Percentiles rank a stretch among this genome's conserved stretches.
These are phyloP conservation scores for Luffa aegyptiaca DNA, from an alignment of 306 rosid genomes.

Conservation along the genomic window DNA sequence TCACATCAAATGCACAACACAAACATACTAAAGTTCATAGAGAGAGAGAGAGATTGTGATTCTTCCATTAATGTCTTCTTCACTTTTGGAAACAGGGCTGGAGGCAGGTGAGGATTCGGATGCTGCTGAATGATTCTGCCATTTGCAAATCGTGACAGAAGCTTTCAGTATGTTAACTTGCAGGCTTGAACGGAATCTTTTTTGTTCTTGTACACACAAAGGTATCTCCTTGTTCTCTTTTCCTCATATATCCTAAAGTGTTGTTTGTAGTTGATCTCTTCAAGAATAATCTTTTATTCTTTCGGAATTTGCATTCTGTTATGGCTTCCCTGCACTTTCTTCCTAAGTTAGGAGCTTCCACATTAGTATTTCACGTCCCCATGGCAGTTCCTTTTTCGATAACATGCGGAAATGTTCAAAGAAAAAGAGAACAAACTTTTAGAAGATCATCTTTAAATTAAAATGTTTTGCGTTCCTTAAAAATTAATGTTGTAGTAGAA, in stretches of 20 bases:
- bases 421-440: background rate
- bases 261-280: background rate
- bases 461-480: background rate
- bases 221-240: background rate
- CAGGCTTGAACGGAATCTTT: background rate
- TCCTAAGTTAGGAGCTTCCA: background rate
- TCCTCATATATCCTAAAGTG: background rate
- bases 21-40: background rate
- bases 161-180: background rate
- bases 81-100: background rate
- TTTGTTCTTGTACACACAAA: constrained; percentile 6
- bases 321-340: background rate
- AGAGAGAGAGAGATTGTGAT: background rate
- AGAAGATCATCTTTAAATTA: background rate
- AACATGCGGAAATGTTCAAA: background rate
- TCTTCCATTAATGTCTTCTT: background rate
- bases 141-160: background rate
- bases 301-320: background rate
- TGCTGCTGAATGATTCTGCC: background rate
- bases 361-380: background rate
- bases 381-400: background rate
- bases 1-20: background rate
- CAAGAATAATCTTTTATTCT: constrained; percentile 6
- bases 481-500: background rate
- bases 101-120: background rate